Base-by-base conservation (phyloP, 768 basidiomycete species). In the Strobilomyces echinocephalus region DNA sequence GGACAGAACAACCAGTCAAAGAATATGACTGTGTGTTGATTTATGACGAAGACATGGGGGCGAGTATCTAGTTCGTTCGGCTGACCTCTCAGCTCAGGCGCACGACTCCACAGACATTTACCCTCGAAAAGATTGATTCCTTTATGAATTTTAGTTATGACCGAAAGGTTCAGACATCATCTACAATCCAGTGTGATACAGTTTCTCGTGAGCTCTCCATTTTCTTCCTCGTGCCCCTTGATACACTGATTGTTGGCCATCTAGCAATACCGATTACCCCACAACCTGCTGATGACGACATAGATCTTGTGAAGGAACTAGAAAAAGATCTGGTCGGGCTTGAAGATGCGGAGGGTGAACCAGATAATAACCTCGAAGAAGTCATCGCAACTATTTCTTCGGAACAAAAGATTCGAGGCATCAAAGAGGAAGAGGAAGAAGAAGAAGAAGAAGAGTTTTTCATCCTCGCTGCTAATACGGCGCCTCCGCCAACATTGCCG, bases 21-120 rank as follows among this genome's bases (percentile, higher is more conserved):
- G 86, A 89, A 43, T 76, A 76, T 60, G 87, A 90, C 47, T 92
- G 89, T 58, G 80, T 91, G 8, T 74, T 92, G 38, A 85, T 91
- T 42, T 91, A 84, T 61, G 88, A 92, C 64, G 87, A 88, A 62
- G 85, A 82, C 50, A 74, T 79, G 45, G 81, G 81, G 58, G 88
- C 87, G 64, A 65, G 81, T 72, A 20, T 36, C 10, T 10, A 40
- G 43, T 38, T 35, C 35, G 40, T 46, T 40, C 46, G 34, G 18
- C 14, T 34, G 52, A 47, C 46, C 21, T 34, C 36, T 39, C 20
- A 14, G 34, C 15, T 52, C 34, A 67, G 56, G 10, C 60, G n/a
- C 26, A 53, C 38, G 31, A 39, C n/a, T 35, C 57, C 51, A 10
- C 60, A 90, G 87, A 78, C 76, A 49, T 87, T 83, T 60, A 85